Evolutionary conservation across 2,329 filamentous ascomycete species (phyloP), one percentile per base, ranked within the genome.

Genomic region (Fusarium transvaalense): DNA sequence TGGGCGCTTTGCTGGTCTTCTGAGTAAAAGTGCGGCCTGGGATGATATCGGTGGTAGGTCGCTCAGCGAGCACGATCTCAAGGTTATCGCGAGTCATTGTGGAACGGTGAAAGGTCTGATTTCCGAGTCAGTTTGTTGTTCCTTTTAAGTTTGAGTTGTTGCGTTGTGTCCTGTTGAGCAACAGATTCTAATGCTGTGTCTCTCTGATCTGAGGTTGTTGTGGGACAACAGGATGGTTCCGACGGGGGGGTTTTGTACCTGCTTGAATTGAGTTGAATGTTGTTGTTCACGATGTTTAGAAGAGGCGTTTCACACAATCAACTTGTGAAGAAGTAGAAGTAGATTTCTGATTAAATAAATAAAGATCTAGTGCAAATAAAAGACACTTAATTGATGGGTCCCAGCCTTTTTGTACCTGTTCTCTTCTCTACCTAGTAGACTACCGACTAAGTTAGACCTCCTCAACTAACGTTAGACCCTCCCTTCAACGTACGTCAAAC

Each of bases 1-100:
- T 79, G 71, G 86, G 86, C 6, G 86, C 82, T 2, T 85, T 81
- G 2, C 82, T 78, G 46, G 80, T 81, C 72, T 87, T 83, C 35
- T 84, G 73, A 38, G 79, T 80, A 78, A 93, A 92, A 15, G 91
- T 92, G 76, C 88, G 78, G 61, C 89, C 89, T 4, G 88, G 87
- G 56, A 92, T 77, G 77, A 93, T 89, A 62, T 83, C 78, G 54
- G 78, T 82, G 55, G 78, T 83, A 12, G 91, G 91, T 50, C 91
- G 84, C 79, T 92, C 84, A 53, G 87, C 88, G 61, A 93, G 86
- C 65, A 87, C 82, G 64, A 91, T 80, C 39, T 82, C 82, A 45
- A 80, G 77, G 76, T 83, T 85, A 21, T 83, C 77, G 48, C 77
- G 78, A 42, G 77, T 72, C 82, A 85, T 85, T 45, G 31, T 76